phyloP scores from a whole-genome alignment of 2,329 filamentous ascomycete genomes.

The Microthyrium microscopicum region DNA sequence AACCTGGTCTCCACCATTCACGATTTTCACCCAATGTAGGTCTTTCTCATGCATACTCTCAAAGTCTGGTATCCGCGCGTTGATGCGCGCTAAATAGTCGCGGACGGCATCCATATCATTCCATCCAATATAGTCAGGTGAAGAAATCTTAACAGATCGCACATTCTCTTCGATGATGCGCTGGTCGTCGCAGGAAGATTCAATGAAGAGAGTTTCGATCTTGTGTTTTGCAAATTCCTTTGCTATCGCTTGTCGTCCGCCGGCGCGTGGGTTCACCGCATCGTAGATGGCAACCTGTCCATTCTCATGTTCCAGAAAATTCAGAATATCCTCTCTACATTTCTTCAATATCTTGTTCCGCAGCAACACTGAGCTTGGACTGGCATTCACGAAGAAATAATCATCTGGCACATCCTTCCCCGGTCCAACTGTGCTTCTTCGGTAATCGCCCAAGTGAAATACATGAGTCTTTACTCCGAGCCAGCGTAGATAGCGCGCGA shows the following conservation, averaged over 20 bases:
- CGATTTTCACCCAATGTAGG: slow-evolving; percentile 98
- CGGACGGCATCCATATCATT: slow-evolving; percentile 79
- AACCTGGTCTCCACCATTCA: slow-evolving; percentile 85
- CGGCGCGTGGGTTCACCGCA: slow-evolving; percentile 82
- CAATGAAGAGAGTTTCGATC: slow-evolving; percentile 89
- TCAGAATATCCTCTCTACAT: slow-evolving; percentile 91
- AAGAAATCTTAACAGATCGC: slow-evolving; percentile 92
- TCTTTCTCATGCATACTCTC: slow-evolving; percentile 92
- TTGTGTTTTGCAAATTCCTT: slow-evolving; percentile 98
- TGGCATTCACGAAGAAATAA: slow-evolving; percentile 94
- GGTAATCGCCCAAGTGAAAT: slow-evolving; percentile 93
- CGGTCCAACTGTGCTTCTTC: slow-evolving; percentile 72
- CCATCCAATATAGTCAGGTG: slow-evolving; percentile 92
- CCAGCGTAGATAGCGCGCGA: slow-evolving; percentile 91
- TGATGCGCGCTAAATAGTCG: slow-evolving; percentile 79
- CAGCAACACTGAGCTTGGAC: slow-evolving; percentile 77
- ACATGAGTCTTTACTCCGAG: slow-evolving; percentile 95
- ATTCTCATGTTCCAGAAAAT: slow-evolving; percentile 91
- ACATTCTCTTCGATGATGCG: slow-evolving; percentile 93
- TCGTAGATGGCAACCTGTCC: slow-evolving; percentile 98
- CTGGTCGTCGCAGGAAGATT: slow-evolving; percentile 87
- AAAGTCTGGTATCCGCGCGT: slow-evolving; percentile 84
- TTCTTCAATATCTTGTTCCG: slow-evolving; percentile 96
- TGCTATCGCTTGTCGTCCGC: slow-evolving; percentile 65
- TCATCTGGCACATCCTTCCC: slow-evolving; percentile 81